Evolutionary conservation across 2,329 filamentous ascomycete genomes (phyloP), one percentile per base, ranked within the genome.

Genomic region (Immersiporthe knoxdaviesiana): DNA sequence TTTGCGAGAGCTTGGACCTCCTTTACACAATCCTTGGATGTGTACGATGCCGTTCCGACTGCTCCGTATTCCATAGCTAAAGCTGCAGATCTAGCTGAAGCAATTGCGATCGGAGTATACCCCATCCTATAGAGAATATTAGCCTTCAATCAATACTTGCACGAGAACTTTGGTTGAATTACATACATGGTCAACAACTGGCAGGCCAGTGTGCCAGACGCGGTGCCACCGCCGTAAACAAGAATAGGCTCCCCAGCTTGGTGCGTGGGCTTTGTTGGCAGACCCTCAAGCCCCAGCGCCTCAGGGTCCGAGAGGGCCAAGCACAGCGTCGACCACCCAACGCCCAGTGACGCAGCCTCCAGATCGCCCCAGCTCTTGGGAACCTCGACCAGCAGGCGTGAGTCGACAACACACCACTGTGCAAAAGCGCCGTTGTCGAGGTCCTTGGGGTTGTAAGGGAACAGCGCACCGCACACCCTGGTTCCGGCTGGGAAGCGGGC

Each of bases 61-160:
- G 76, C 76, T 12, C 75, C 75, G 61, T 74, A 76, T 63, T 71
- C 14, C 18, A 64, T 62, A 8, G 68, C 72, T 4, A 74, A 50
- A 1, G 47, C n/a, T 4, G 72, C 68, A 6, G 75, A 75, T 41
- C 58, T 39, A 24, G 61, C 10, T 8, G 66, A 63, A 27, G 37
- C 21, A 18, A 64, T 44, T 7, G 66, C 66, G 12, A 68, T 58
- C 4, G 66, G 66, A n/a, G 8, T 27, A 63, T 60, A 70, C 3
- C 63, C 63, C 18, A 47, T 35, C 6, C 63, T 65, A 18, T 35
- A 35, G 18, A 60, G 18, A n/a, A n/a, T 47, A 47, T 47, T n/a
- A 47, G 44, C 8, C 21, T 47, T 7, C 18, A 0, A 8, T 6
- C 21, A 18, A 47, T 21, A n/a, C 10, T 10, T 47, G 7, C 44